These are phyloP conservation scores for Craterostigma plantagineum DNA, from an alignment of 257 asterid genomes.

Conservation along the genomic window DNA sequence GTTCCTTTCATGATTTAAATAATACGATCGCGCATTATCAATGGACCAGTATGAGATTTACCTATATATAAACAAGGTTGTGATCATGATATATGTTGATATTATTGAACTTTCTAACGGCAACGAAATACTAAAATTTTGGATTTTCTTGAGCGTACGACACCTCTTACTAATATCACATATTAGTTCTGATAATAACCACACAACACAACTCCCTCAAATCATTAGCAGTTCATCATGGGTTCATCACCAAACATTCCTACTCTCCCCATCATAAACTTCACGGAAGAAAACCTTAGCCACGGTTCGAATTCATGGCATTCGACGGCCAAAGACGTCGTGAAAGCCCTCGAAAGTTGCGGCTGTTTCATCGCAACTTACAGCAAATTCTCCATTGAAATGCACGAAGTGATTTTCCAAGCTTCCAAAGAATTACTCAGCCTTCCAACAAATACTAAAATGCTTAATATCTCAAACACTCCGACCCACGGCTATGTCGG, in stretches of 20 bases:
- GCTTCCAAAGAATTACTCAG: constrained; percentile 16
- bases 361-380: constrained; percentile 26
- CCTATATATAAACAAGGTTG: too few relatives aligned
- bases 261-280: constrained; percentile 17
- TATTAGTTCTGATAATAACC: too few relatives aligned
- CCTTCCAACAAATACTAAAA: constrained; percentile 23
- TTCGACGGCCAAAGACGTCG: constrained; percentile 11
- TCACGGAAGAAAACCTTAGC: constrained; percentile 6
- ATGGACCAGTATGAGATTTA: too few relatives aligned
- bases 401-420: constrained; percentile 13
- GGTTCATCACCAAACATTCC: neutral
- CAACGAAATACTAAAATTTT: too few relatives aligned
- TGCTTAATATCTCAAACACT: constrained; percentile 17
- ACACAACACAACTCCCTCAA: too few relatives aligned
- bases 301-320: constrained; percentile 12
- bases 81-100: too few relatives aligned
- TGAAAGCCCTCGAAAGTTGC: constrained; percentile 20
- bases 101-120: too few relatives aligned
- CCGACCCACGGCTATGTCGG: constrained; percentile 33
- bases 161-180: too few relatives aligned
- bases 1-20: too few relatives aligned
- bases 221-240: too few relatives aligned
- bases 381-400: constrained; percentile 11
- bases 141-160: too few relatives aligned
- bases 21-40: too few relatives aligned